phyloP scores from a whole-genome alignment of 306 rosid species.

The Pachyrhizus erosus region DNA sequence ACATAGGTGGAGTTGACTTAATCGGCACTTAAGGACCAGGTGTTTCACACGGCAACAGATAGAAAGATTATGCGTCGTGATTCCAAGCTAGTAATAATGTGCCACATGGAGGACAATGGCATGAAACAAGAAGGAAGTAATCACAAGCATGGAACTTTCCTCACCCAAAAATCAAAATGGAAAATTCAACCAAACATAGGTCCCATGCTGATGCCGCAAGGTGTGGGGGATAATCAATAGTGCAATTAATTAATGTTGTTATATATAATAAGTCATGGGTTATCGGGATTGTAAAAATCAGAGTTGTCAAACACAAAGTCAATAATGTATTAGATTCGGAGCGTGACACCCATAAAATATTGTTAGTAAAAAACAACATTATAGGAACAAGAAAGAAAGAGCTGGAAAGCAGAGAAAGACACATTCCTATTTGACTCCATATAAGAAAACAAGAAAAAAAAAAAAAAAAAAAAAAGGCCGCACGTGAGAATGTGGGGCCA shows the following conservation, averaged over 20 bases:
- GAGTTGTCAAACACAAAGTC: conserved; percentile 56
- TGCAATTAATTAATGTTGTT: conserved; percentile 1
- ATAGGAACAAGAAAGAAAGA: conserved; percentile 17
- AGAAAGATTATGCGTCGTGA: conserved; percentile 20
- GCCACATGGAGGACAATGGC: conserved; percentile 46
- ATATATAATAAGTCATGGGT: neutral
- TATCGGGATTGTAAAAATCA: conserved; percentile 59
- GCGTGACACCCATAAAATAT: conserved; percentile 41
- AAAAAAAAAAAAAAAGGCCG: conserved; percentile 12
- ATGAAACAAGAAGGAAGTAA: neutral
- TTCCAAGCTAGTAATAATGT: neutral
- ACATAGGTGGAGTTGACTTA: conserved; percentile 56
- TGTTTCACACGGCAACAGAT: conserved; percentile 52
- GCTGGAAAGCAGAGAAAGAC: conserved; percentile 42
- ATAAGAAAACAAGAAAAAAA: conserved; percentile 3
- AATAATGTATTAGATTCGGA: conserved; percentile 42
- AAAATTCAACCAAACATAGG: conserved; percentile 44
- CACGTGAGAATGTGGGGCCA: conserved; percentile 74
- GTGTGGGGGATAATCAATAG: conserved; percentile 49
- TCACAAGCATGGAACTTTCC: conserved; percentile 30
- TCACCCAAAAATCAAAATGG: neutral
- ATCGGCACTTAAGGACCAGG: conserved; percentile 30
- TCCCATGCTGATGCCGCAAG: conserved; percentile 53
- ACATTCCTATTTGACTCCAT: conserved; percentile 46
- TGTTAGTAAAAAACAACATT: neutral